phyloP scores from a whole-genome alignment of 2,329 filamentous ascomycete genomes.

The Ceratocystis destructans region DNA sequence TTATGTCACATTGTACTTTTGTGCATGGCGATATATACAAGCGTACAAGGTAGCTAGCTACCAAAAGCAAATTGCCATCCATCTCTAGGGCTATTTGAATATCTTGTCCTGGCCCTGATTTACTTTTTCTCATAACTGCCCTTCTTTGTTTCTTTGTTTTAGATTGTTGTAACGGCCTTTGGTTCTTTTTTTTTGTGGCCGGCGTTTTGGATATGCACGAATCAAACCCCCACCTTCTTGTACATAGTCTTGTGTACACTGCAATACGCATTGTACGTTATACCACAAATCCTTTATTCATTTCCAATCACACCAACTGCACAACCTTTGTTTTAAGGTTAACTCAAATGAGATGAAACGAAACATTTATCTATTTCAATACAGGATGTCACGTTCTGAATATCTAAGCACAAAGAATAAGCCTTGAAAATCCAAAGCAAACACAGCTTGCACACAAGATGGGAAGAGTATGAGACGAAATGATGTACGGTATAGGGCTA shows the following conservation, averaged over 20 bases:
- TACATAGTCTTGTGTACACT: background rate
- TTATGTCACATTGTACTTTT: background rate
- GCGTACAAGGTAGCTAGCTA: background rate
- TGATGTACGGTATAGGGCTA: too few species aligned
- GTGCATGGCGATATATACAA: background rate
- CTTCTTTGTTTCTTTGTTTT: background rate
- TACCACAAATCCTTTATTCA: background rate
- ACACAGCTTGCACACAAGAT: too few species aligned
- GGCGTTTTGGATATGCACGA: conserved; percentile 9
- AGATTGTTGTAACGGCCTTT: background rate
- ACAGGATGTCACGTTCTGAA: too few species aligned
- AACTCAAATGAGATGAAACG: too few species aligned
- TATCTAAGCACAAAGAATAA: too few species aligned
- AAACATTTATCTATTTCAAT: too few species aligned
- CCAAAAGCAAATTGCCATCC: background rate
- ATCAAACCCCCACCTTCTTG: background rate
- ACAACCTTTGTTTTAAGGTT: too few species aligned
- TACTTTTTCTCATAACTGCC: background rate
- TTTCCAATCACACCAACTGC: background rate
- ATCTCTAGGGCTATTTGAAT: background rate
- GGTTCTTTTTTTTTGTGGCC: background rate
- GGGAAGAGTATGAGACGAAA: too few species aligned
- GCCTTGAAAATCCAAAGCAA: too few species aligned
- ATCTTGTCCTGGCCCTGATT: background rate
- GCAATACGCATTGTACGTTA: background rate